Percentiles rank a stretch among this genome's conserved stretches.
Conservation (phyloP, 371 early-diverging fungal species). For the Rhizopus microsporus region DNA sequence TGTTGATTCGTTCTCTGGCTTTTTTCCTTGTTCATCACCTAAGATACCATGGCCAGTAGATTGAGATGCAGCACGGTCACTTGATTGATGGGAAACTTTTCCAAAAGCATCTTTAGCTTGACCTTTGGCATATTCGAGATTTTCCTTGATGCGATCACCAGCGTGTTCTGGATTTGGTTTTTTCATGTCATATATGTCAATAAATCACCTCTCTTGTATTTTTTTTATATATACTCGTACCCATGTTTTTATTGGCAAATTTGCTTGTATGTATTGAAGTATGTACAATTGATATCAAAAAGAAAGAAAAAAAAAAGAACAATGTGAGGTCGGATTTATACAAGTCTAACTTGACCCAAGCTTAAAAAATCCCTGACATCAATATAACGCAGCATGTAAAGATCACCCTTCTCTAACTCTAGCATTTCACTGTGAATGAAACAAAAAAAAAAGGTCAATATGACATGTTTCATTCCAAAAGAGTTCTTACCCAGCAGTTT, state of each 20-base stretch:
- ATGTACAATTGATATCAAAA: too few relatives aligned
- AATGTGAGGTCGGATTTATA: slow-evolving; percentile 7
- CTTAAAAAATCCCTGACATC: slow-evolving; percentile 23
- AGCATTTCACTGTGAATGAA: neutral
- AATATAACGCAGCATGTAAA: slow-evolving; percentile 31
- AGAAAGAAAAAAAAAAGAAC: neutral
- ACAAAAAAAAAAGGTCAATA: too few relatives aligned
- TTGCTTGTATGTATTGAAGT: too few relatives aligned
- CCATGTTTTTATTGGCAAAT: too few relatives aligned
- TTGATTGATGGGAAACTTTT: too few relatives aligned
- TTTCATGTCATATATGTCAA: neutral
- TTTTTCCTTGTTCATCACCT: neutral
- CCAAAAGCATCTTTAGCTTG: too few relatives aligned
- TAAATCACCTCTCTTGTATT: neutral
- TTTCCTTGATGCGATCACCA: slow-evolving; percentile 33
- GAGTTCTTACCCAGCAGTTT: slow-evolving; percentile 1
- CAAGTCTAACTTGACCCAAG: slow-evolving; percentile 24
- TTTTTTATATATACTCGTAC: neutral
- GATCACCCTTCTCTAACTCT: slow-evolving; percentile 16
- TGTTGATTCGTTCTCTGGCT: neutral
- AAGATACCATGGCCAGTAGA: slow-evolving; percentile 44
- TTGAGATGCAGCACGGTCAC: slow-evolving; percentile 31
- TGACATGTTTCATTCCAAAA: slow-evolving; percentile 1
- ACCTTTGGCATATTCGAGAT: too few relatives aligned
- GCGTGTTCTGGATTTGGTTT: slow-evolving; percentile 28